These are phyloP conservation scores for Colletotrichum australisinense DNA, from an alignment of 2,329 filamentous ascomycete genomes.

Conservation along the genomic window DNA sequence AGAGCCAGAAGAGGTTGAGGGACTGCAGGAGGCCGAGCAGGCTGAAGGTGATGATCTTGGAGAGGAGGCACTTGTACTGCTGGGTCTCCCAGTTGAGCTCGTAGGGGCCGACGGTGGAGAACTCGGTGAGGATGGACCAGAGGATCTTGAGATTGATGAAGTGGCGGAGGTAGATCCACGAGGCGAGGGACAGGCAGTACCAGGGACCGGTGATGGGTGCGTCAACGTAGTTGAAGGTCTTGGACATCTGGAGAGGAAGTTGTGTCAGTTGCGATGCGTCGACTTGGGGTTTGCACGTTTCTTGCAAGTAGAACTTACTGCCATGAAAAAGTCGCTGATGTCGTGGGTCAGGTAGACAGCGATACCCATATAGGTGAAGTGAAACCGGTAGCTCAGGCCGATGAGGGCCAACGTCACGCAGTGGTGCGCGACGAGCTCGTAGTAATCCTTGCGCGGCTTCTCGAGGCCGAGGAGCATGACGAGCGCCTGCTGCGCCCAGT, in stretches of 20 bases:
- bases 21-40: conserved; percentile 65
- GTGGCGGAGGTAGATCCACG: conserved; percentile 80
- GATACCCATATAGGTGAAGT: conserved; percentile 81
- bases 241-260: conserved; percentile 65
- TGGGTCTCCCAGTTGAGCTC: conserved; percentile 68
- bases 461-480: conserved; percentile 77
- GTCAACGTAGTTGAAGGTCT: conserved; percentile 78
- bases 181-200: conserved; percentile 72
- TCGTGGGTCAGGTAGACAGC: conserved; percentile 82
- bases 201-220: conserved; percentile 71
- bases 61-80: conserved; percentile 69
- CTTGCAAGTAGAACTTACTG: conserved; percentile 60
- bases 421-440: conserved; percentile 79
- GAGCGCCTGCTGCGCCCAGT: conserved; percentile 80
- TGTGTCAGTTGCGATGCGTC: not conserved
- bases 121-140: conserved; percentile 67
- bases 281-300: no score
- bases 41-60: conserved; percentile 62
- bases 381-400: conserved; percentile 77
- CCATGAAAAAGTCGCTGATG: conserved; percentile 80
- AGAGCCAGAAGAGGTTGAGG: conserved; percentile 72
- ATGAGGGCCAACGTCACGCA: conserved; percentile 77
- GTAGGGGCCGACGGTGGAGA: conserved; percentile 67
- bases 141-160: conserved; percentile 73
- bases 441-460: conserved; percentile 80